These are phyloP conservation scores for Thecaphora thlaspeos DNA, from an alignment of 1,284 basidiomycete species.

Conservation along the genomic window DNA sequence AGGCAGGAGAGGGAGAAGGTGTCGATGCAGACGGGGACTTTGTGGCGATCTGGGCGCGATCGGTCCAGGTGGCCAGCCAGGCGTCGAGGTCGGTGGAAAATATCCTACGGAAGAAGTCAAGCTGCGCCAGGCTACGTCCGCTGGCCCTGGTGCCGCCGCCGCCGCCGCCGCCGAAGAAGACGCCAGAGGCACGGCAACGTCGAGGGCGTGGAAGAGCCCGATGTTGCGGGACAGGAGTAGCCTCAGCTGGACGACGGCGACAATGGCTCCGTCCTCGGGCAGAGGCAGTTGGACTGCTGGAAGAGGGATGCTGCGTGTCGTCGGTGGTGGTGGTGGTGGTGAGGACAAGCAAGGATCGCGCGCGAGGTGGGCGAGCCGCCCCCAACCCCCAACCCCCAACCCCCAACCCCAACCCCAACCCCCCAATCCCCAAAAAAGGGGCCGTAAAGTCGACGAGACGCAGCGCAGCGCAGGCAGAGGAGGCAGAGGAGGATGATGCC, in stretches of 20 bases:
- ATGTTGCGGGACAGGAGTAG: slow-evolving; percentile 26
- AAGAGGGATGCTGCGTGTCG: too few species aligned
- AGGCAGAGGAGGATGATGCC: too few species aligned
- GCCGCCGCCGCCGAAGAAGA: too few species aligned
- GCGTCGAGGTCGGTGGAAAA: slow-evolving; percentile 26
- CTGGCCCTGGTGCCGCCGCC: neutral
- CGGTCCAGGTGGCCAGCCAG: slow-evolving; percentile 38
- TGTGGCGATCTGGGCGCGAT: neutral
- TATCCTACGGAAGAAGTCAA: slow-evolving; percentile 32
- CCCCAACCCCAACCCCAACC: too few species aligned
- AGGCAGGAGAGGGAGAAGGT: too few species aligned
- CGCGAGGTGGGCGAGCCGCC: too few species aligned
- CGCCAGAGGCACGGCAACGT: slow-evolving; percentile 1
- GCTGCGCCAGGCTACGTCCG: slow-evolving; percentile 8
- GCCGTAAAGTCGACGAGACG: too few species aligned
- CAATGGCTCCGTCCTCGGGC: slow-evolving; percentile 30
- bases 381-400: too few species aligned
- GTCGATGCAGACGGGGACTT: neutral
- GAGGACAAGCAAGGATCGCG: too few species aligned
- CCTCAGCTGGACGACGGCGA: slow-evolving; percentile 35
- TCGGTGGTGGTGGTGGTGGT: too few species aligned
- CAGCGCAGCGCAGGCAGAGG: too few species aligned
- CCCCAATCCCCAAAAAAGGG: too few species aligned
- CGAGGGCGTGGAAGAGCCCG: slow-evolving; percentile 36
- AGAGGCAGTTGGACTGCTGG: slow-evolving; percentile 31